These are phyloP conservation scores for Lactuca saligna DNA, from an alignment of 129 eudicot species.

Conservation along the genomic window DNA sequence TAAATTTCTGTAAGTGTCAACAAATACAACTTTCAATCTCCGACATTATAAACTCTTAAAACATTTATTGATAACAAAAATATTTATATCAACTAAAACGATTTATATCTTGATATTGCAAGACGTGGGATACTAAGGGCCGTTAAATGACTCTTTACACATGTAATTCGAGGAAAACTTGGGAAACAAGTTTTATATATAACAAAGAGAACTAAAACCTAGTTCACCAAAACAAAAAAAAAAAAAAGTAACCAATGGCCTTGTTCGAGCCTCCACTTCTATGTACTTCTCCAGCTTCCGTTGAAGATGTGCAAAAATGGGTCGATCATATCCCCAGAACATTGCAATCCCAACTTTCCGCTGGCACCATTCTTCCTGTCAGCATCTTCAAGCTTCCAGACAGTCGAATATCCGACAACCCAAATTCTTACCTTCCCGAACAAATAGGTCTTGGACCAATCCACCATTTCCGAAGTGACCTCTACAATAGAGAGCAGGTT, in stretches of 20 bases:
- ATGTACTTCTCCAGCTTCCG: constrained; percentile 15
- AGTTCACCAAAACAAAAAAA: background rate
- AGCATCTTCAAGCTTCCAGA: constrained; percentile 27
- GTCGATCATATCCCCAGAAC: constrained; percentile 9
- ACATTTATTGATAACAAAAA: background rate
- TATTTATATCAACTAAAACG: background rate
- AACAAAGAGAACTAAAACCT: background rate
- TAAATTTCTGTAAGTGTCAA: too few species aligned
- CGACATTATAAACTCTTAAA: too few species aligned
- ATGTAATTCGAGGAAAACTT: background rate
- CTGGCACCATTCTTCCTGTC: constrained; percentile 11
- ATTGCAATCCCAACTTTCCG: constrained; percentile 1
- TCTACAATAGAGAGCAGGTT: constrained; percentile 20
- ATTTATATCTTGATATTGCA: background rate
- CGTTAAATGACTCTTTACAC: background rate
- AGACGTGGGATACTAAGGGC: background rate
- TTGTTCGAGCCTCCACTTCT: constrained; percentile 1
- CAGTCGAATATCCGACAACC: constrained; percentile 23
- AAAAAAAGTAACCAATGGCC: constrained; percentile 3
- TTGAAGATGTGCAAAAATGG: constrained; percentile 24
- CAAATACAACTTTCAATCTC: too few species aligned
- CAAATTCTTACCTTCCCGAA: constrained; percentile 24
- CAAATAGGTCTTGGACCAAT: constrained; percentile 26
- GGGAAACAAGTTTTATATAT: background rate
- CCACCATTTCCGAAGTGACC: constrained; percentile 23